Evolutionary conservation across 257 asterid species (phyloP).

Genomic region (Penstemon eatonii): DNA sequence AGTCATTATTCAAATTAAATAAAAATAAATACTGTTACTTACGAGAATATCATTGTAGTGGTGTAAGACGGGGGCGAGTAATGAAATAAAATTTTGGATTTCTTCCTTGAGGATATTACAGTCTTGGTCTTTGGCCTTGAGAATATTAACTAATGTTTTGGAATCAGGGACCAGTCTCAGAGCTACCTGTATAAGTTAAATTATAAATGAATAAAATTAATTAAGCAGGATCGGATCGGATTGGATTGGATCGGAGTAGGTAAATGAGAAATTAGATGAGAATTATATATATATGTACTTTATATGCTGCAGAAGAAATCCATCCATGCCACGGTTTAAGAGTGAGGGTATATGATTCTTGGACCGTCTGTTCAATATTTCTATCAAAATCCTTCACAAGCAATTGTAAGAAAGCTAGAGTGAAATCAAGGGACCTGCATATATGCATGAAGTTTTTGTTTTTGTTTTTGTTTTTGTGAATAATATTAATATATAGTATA

Average conservation of each 20-base stretch:
- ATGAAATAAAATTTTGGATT: constrained; percentile 44
- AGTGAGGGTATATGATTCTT: constrained; percentile 61
- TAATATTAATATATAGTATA: too few relatives aligned
- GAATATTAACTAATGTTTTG: constrained; percentile 41
- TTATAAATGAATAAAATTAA: too few relatives aligned
- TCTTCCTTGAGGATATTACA: constrained; percentile 54
- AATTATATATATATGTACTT: constrained; percentile 31
- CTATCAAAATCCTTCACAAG: constrained; percentile 61
- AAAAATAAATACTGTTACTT: constrained; percentile 17
- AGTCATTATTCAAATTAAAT: too few relatives aligned
- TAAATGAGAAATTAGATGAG: neutral
- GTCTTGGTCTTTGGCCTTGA: constrained; percentile 55
- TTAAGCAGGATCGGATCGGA: too few relatives aligned
- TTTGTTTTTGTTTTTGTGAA: too few relatives aligned
- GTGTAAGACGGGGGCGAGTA: constrained; percentile 53
- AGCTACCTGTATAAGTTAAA: constrained; percentile 50
- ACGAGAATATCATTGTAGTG: constrained; percentile 60
- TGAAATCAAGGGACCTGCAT: constrained; percentile 77
- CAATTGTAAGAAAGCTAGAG: constrained; percentile 51
- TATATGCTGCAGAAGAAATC: constrained; percentile 84
- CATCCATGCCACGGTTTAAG: constrained; percentile 97
- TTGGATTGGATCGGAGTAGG: neutral
- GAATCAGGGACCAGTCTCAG: constrained; percentile 73
- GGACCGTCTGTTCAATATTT: constrained; percentile 73
- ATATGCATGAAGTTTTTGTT: neutral